Conservation (phyloP, 1,284 basidiomycete genomes). For the Melanopsichium pennsylvanicum region DNA sequence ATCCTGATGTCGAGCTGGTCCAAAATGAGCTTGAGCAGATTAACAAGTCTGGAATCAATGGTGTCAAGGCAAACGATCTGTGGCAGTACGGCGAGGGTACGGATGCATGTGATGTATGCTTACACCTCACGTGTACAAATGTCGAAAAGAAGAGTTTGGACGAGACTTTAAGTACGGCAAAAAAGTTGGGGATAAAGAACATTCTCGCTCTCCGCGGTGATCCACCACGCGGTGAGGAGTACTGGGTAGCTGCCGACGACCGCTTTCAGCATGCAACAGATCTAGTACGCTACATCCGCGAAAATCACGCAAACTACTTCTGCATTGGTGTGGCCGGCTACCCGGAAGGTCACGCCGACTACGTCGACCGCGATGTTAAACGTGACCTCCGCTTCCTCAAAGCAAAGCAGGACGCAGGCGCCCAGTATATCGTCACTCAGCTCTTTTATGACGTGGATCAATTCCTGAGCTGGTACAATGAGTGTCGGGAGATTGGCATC, state of each 20-base stretch:
- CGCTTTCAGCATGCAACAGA: slow-evolving; percentile 87
- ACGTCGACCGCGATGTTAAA: slow-evolving; percentile 73
- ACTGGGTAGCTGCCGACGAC: slow-evolving; percentile 85
- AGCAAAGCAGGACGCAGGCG: slow-evolving; percentile 90
- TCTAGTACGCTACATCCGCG: slow-evolving; percentile 87
- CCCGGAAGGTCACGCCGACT: slow-evolving; percentile 80
- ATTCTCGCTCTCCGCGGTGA: slow-evolving; percentile 87
- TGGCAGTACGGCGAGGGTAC: slow-evolving; percentile 70
- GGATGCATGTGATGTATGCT: slow-evolving; percentile 81
- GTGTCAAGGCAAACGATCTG: slow-evolving; percentile 12
- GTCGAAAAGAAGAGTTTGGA: slow-evolving; percentile 78
- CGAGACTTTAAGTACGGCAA: slow-evolving; percentile 80
- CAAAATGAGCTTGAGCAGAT: no score
- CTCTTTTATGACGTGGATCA: slow-evolving; percentile 90
- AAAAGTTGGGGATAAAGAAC: slow-evolving; percentile 83
- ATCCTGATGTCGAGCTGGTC: slow-evolving; percentile 28
- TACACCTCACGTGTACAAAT: slow-evolving; percentile 98
- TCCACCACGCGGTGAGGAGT: slow-evolving; percentile 89
- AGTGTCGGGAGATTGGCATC: slow-evolving; percentile 73
- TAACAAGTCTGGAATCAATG: no score
- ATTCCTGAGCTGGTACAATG: slow-evolving; percentile 51
- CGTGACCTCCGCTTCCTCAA: slow-evolving; percentile 81
- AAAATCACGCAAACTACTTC: slow-evolving; percentile 84
- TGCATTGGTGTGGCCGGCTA: slow-evolving; percentile 94
- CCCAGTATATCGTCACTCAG: slow-evolving; percentile 95